These are phyloP conservation scores for Letharia lupina DNA, from an alignment of 495 filamentous ascomycete species.

Conservation along the genomic window DNA sequence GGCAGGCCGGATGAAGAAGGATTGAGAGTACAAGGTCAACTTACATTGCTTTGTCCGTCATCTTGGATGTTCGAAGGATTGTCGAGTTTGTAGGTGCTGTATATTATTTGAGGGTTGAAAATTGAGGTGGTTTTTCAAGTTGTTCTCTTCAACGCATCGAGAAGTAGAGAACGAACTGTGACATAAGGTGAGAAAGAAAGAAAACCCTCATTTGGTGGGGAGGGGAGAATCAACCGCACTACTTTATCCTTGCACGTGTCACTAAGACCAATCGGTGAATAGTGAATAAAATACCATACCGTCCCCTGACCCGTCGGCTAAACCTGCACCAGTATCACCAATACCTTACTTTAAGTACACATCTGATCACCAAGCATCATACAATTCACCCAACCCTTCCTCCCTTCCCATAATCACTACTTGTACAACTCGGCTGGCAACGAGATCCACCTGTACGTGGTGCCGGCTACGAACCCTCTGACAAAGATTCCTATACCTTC, in stretches of 20 bases:
- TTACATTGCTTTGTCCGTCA: constrained; percentile 52
- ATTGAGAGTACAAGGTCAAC: constrained; percentile 27
- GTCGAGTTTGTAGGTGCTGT: constrained; percentile 2
- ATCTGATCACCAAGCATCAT: background rate
- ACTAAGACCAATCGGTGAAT: background rate
- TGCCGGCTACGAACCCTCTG: too few relatives aligned
- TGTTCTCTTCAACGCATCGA: constrained; percentile 26
- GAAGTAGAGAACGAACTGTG: constrained; percentile 31
- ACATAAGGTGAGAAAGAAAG: constrained; percentile 24
- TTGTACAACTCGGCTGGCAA: too few relatives aligned
- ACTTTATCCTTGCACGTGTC: background rate
- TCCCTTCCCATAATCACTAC: background rate
- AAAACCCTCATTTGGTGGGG: constrained; percentile 14
- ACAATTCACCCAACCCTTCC: too few relatives aligned
- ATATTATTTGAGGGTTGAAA: constrained; percentile 8
- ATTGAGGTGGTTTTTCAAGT: constrained; percentile 2
- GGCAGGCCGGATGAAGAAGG: constrained; percentile 15
- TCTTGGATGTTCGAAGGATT: constrained; percentile 25
- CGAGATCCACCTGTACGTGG: too few relatives aligned
- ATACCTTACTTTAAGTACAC: too few relatives aligned
- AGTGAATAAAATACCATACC: background rate
- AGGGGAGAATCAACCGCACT: background rate
- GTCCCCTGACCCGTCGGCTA: background rate
- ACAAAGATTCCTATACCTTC: too few relatives aligned
- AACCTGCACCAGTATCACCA: background rate